phyloP scores from a whole-genome alignment of 306 rosid species.

The Lupinus albus region DNA sequence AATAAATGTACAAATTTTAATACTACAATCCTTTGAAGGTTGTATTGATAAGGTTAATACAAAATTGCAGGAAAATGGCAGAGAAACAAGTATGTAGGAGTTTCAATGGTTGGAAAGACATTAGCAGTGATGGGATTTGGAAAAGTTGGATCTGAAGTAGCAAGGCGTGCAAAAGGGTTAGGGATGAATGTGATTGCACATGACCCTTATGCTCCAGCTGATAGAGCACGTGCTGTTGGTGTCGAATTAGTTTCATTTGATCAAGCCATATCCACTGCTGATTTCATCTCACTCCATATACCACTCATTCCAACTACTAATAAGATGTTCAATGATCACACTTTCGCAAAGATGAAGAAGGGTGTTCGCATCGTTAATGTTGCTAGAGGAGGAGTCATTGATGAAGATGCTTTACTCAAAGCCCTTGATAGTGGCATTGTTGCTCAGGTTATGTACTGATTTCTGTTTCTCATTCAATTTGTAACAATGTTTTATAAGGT shows the following conservation, averaged over 20 bases:
- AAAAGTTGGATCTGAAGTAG: conserved; percentile 93
- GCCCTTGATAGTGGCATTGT: conserved; percentile 85
- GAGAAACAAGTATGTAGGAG: conserved; percentile 89
- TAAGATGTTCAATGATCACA: conserved; percentile 69
- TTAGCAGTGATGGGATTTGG: conserved; percentile 89
- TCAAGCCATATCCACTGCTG: conserved; percentile 71
- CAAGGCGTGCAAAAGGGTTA: conserved; percentile 84
- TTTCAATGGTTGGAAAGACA: conserved; percentile 89
- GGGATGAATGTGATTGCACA: conserved; percentile 91
- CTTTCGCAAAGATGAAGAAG: conserved; percentile 76
- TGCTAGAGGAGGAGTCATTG: conserved; percentile 93
- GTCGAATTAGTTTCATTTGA: conserved; percentile 84
- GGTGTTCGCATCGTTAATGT: conserved; percentile 83
- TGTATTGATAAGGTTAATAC: background rate
- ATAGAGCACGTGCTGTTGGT: conserved; percentile 88
- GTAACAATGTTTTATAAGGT: too few species aligned
- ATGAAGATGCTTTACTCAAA: conserved; percentile 77
- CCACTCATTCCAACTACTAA: conserved; percentile 83
- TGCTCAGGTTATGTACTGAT: conserved; percentile 63
- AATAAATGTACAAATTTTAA: conserved; percentile 1
- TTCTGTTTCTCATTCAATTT: background rate
- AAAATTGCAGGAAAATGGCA: conserved; percentile 71
- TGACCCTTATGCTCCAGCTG: conserved; percentile 92
- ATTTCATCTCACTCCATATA: conserved; percentile 90
- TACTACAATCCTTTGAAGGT: background rate